Base-by-base conservation (phyloP, 192 early-diverging fungal genomes). In the Pecoramyces ruminantium region DNA sequence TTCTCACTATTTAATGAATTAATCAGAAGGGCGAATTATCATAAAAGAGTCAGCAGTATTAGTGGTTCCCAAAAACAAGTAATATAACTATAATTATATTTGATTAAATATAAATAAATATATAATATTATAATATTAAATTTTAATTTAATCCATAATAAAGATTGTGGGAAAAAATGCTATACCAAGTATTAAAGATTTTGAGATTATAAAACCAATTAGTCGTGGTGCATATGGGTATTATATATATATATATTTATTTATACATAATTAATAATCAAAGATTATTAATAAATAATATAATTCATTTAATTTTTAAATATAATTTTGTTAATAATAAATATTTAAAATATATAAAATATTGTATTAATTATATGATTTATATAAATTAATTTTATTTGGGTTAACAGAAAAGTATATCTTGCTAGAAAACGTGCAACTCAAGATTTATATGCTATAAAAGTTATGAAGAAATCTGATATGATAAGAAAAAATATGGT, bases 401-500 rank as follows among this genome's bases (percentile, higher is more conserved):
- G n/a, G n/a, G n/a, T n/a, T n/a, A n/a, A 80, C 16, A 92, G 91
- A 29, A 94, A 95, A 58, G 96, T 97, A 78, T 96, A 95, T 80
- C 84, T 97, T 39, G 93, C 94, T 13, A 88, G 91, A 42, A 97
- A 97, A 79, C 91, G 92, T 82, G 92, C 93, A 9, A 97, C 95
- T 3, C 89, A 91, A 82, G 96, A 97, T 84, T 83, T 96, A 58
- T 97, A 92, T 85, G 96, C 96, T 18, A 95, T 96, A 81, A 97
- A 97, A 86, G 93, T 96, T 12, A 84, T 97, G 81, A 94, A 94
- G 84, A 97, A 96, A 80, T 93, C 93, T 77, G 94, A 96, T 83
- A 96, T 97, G 93, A 94, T 96, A 82, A 90, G 93, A 82, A 97
- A 96, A 86, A 96, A 97, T 84, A 96, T 96, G 96, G 93, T 95